Evolutionary conservation across 768 basidiomycete genomes (phyloP).

Genomic region (Boletus coccyginus): DNA sequence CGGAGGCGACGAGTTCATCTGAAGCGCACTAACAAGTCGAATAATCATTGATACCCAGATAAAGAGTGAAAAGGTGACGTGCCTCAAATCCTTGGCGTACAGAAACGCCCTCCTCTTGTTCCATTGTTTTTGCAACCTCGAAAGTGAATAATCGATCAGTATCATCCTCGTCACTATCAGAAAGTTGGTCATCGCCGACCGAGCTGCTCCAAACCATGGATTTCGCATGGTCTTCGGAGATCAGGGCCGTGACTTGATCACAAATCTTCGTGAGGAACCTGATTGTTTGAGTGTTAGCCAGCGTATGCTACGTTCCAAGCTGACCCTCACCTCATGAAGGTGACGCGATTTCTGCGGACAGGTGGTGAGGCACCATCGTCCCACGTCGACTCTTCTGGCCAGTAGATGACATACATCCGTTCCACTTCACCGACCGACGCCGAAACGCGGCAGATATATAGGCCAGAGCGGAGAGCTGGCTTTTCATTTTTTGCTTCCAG

Average conservation of each 20-base stretch:
- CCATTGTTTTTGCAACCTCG: constrained; percentile 53
- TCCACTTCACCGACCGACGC: constrained; percentile 5
- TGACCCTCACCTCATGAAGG: constrained; percentile 53
- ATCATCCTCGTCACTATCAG: constrained; percentile 36
- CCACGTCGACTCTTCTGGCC: constrained; percentile 64
- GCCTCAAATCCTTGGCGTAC: constrained; percentile 47
- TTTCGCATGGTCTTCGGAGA: constrained; percentile 46
- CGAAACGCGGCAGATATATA: constrained; percentile 40
- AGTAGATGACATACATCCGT: constrained; percentile 51
- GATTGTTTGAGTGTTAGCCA: not conserved
- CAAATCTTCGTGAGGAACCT: constrained; percentile 60
- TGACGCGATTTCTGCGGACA: constrained; percentile 49
- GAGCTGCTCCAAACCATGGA: constrained; percentile 45
- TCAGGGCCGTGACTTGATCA: constrained; percentile 50
- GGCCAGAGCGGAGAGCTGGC: constrained; percentile 44
- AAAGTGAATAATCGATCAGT: constrained; percentile 53
- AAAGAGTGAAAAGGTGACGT: not conserved
- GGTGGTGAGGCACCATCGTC: constrained; percentile 46
- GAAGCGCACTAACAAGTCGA: constrained; percentile 9
- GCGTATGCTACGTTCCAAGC: not conserved
- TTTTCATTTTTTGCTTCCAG: constrained; percentile 1
- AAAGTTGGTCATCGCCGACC: constrained; percentile 20
- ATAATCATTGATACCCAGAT: not conserved
- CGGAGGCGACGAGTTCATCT: constrained; percentile 16
- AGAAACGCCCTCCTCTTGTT: constrained; percentile 54